Evolutionary conservation across 441 rosid species (phyloP).

Genomic region (Eutrema salsugineum): DNA sequence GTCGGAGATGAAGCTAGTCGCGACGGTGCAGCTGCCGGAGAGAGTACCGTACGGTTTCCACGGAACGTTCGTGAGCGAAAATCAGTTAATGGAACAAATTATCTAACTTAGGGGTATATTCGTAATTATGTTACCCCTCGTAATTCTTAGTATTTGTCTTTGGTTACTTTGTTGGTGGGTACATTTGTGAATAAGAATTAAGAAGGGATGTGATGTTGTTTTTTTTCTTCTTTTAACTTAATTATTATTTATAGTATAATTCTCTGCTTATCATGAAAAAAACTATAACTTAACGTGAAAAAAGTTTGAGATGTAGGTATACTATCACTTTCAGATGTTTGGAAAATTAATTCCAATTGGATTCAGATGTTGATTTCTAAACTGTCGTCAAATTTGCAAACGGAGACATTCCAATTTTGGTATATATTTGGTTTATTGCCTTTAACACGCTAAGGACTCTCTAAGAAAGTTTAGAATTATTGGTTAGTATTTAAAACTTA

Average conservation of each 20-base stretch:
- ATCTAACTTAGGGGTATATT: not conserved
- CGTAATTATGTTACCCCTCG: not conserved
- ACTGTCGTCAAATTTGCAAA: not conserved
- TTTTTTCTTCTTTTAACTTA: not conserved
- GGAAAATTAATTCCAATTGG: not conserved
- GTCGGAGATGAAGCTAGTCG: constrained; percentile 48
- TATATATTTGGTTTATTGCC: not conserved
- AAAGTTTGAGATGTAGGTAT: not conserved
- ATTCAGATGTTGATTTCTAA: not conserved
- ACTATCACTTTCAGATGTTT: not conserved
- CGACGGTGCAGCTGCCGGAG: constrained; percentile 42
- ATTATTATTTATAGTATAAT: not conserved
- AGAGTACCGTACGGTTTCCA: constrained; percentile 81
- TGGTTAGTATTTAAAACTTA: not conserved
- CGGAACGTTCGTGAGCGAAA: constrained; percentile 55
- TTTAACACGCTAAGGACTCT: not conserved
- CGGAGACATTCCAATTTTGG: not conserved
- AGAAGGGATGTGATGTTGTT: not conserved
- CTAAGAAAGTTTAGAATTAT: not conserved
- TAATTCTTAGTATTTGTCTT: not conserved
- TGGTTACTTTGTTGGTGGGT: not conserved
- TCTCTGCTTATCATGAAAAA: no score
- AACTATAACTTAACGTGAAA: no score
- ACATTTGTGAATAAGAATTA: not conserved
- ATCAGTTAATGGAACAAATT: constrained; percentile 38